These are phyloP conservation scores for Lactarius hengduanensis DNA, from an alignment of 768 basidiomycete species.

Conservation along the genomic window DNA sequence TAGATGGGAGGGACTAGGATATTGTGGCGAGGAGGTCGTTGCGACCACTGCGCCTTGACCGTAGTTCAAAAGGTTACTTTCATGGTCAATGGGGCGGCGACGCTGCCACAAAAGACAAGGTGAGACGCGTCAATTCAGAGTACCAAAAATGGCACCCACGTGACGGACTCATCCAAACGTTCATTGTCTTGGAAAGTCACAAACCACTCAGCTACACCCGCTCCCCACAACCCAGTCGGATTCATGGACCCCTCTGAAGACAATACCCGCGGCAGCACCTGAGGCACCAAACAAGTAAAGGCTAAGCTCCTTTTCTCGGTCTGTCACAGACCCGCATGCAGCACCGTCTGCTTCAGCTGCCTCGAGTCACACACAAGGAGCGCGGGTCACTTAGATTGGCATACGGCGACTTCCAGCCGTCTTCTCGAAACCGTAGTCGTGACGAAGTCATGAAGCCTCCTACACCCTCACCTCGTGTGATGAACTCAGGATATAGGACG, in stretches of 20 bases:
- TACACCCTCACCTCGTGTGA: too few relatives aligned
- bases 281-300: too few relatives aligned
- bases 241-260: too few relatives aligned
- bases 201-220: too few relatives aligned
- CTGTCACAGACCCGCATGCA: too few relatives aligned
- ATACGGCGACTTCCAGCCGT: background rate
- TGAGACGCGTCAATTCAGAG: background rate
- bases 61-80: background rate
- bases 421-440: conserved; percentile 6
- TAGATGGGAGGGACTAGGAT: background rate
- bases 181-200: background rate
- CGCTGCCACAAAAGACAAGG: background rate
- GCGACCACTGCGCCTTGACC: background rate
- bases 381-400: conserved; percentile 20
- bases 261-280: too few relatives aligned
- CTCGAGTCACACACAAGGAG: conserved; percentile 13
- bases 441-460: background rate
- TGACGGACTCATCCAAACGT: background rate
- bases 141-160: background rate
- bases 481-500: too few relatives aligned
- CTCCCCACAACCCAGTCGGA: too few relatives aligned
- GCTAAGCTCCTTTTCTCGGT: too few relatives aligned
- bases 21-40: background rate
- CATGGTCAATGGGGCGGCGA: background rate
- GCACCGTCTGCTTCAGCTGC: too few relatives aligned